Evolutionary conservation across 208 protist species (phyloP).

Genomic region (Leishmania martiniquensis): DNA sequence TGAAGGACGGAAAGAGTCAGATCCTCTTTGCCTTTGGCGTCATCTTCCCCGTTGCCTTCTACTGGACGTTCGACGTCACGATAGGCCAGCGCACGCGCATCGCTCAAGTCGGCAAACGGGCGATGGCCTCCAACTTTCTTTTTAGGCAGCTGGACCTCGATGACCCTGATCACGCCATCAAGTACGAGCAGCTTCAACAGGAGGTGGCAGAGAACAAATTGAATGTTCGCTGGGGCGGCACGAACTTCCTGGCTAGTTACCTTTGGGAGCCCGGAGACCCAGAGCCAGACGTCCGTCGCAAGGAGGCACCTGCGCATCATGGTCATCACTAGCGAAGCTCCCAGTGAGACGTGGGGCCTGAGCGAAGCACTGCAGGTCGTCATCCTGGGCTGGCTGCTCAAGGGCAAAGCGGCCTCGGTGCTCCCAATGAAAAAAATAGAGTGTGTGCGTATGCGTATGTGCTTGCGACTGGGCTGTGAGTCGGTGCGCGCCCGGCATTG

Average conservation of each 20-base stretch:
- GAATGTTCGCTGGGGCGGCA: slow-evolving; percentile 85
- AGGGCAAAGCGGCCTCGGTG: not conserved
- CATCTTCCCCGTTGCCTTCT: slow-evolving; percentile 74
- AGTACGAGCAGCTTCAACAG: slow-evolving; percentile 82
- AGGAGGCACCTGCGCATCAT: slow-evolving; percentile 62
- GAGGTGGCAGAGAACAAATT: slow-evolving; percentile 88
- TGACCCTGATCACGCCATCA: slow-evolving; percentile 90
- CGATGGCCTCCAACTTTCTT: slow-evolving; percentile 79
- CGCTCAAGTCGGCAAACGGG: slow-evolving; percentile 73
- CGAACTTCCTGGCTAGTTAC: slow-evolving; percentile 91
- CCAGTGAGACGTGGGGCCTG: not conserved
- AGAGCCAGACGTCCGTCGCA: slow-evolving; percentile 87
- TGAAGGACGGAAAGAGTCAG: slow-evolving; percentile 78
- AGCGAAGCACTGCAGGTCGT: not conserved
- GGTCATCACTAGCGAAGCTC: slow-evolving; percentile 8
- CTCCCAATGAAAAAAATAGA: not conserved
- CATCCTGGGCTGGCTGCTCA: not conserved
- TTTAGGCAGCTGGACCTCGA: slow-evolving; percentile 87
- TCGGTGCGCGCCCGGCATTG: not conserved
- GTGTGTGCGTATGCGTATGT: not conserved
- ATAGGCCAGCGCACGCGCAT: slow-evolving; percentile 79
- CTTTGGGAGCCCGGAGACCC: slow-evolving; percentile 89
- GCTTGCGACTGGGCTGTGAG: not conserved
- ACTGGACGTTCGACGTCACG: slow-evolving; percentile 80
- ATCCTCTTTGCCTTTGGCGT: slow-evolving; percentile 69